Conservation (phyloP, 1,284 basidiomycete species). For the Somion occarium region DNA sequence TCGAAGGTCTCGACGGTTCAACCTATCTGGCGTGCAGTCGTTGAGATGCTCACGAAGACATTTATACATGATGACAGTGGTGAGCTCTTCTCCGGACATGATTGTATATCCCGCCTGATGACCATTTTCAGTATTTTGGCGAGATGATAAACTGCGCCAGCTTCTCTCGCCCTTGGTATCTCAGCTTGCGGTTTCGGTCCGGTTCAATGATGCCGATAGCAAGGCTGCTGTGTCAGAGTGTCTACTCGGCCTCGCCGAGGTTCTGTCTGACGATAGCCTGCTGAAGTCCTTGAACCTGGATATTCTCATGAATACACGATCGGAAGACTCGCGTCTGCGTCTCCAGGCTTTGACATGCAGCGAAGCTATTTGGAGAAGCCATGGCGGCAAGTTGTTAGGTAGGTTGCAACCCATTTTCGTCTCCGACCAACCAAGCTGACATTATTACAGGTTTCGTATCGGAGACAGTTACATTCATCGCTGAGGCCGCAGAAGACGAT, state of each 20-base stretch:
- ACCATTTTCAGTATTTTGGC: slow-evolving; percentile 72
- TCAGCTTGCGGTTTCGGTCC: slow-evolving; percentile 57
- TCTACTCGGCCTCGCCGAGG: slow-evolving; percentile 50
- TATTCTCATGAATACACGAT: slow-evolving; percentile 85
- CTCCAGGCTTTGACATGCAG: slow-evolving; percentile 69
- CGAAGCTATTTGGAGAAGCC: slow-evolving; percentile 73
- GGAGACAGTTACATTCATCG: slow-evolving; percentile 80
- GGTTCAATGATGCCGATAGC: slow-evolving; percentile 31
- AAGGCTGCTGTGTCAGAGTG: slow-evolving; percentile 42
- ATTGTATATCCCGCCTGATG: neutral
- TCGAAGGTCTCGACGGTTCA: slow-evolving; percentile 24
- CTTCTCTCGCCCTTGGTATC: slow-evolving; percentile 54
- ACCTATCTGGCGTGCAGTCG: slow-evolving; percentile 60
- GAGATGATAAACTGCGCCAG: slow-evolving; percentile 70
- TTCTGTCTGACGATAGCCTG: slow-evolving; percentile 54
- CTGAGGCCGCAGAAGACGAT: slow-evolving; percentile 79
- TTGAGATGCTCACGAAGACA: slow-evolving; percentile 66
- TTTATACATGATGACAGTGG: slow-evolving; percentile 80
- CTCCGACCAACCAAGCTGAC: neutral
- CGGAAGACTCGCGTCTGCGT: slow-evolving; percentile 66
- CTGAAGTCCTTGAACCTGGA: slow-evolving; percentile 81
- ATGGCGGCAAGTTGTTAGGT: slow-evolving; percentile 73
- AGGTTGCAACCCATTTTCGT: slow-evolving; percentile 22
- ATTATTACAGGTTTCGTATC: slow-evolving; percentile 53
- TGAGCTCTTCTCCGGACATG: too few relatives aligned